Evolutionary conservation across 1,139 yeast species (phyloP).

Genomic region (Wickerhamomyces sp.): DNA sequence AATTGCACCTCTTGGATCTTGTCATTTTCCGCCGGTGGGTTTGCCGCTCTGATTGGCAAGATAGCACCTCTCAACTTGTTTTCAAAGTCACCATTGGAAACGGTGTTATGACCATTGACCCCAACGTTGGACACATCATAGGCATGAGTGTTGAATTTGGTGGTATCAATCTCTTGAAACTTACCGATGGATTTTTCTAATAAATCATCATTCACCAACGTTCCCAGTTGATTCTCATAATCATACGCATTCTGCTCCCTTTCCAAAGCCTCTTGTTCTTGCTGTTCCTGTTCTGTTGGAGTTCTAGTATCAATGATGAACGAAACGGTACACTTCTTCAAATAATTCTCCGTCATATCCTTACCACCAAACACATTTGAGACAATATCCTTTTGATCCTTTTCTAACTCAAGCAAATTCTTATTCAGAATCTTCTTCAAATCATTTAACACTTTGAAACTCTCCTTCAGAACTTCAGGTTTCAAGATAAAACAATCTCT

Average conservation of each 20-base stretch:
- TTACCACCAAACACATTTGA: conserved; percentile 28
- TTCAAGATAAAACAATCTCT: conserved; percentile 20
- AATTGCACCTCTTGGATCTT: background rate
- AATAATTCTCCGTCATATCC: conserved; percentile 24
- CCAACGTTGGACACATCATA: background rate
- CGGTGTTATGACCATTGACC: background rate
- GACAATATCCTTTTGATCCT: conserved; percentile 24
- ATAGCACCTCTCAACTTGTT: background rate
- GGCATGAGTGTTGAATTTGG: conserved; percentile 1
- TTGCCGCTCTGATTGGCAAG: conserved; percentile 1
- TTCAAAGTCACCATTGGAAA: background rate
- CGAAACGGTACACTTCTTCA: conserved; percentile 24
- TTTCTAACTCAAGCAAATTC: conserved; percentile 19
- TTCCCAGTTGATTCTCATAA: conserved; percentile 18
- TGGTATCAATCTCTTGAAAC: conserved; percentile 9
- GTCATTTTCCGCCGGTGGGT: conserved; percentile 1
- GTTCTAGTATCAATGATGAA: conserved; percentile 19
- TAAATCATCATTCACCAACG: conserved; percentile 11
- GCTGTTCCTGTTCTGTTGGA: conserved; percentile 6
- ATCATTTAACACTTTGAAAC: conserved; percentile 23
- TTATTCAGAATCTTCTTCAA: conserved; percentile 20
- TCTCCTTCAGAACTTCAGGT: conserved; percentile 25
- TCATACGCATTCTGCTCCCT: conserved; percentile 9
- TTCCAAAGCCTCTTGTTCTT: conserved; percentile 5
- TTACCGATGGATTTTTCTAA: conserved; percentile 11